Base-by-base conservation (phyloP, 2,329 filamentous ascomycete species). In the Nannizzia gypsea region DNA sequence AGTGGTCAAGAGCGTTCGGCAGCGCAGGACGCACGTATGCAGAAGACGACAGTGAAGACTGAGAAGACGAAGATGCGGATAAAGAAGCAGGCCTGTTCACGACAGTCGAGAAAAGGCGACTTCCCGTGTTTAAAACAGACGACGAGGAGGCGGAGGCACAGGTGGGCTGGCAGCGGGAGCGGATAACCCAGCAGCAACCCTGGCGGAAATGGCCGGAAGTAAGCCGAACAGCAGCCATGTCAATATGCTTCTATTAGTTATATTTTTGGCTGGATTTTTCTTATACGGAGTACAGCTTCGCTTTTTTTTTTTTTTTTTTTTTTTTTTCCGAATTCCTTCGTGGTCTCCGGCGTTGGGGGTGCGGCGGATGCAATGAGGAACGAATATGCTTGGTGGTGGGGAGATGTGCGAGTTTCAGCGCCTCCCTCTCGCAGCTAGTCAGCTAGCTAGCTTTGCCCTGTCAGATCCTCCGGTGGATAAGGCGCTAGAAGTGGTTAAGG, bases 201-300 rank as follows among this genome's bases (percentile, higher is more conserved):
- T 69, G 69, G 63, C 70, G 70, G 68, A 71, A 70, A 66, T 70
- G 69, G 66, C 70, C 72, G 72, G 72, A 73, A 71, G 65, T 68
- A 65, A 69, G 68, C 68, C 71, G 72, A 69, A 71, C 67, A 56
- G 71, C 66, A 66, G 69, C 67, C 70, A 73, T 73, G 22, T 15
- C 24, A 22, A 22, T 13, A 22, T 9, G 13, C 22, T 26, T 48
- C 44, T 48, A 22, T 48, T 48, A 48, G 31, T 34, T 34, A 34
- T 34, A 34, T 13, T 34, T 34, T 34, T 48, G 44, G n/a, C 44
- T 48, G 15, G 44, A n/a, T 26, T 15, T 8, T 17, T 17, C 42
- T 46, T 46, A 22, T 46, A 24, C 42, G 20, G 42, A 46, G 42
- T 46, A 46, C 38, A 42, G 38, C 15, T 17, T 42, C 38, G 13